Conservation (phyloP, 2,329 filamentous ascomycete species). For the Daldinia sp. region DNA sequence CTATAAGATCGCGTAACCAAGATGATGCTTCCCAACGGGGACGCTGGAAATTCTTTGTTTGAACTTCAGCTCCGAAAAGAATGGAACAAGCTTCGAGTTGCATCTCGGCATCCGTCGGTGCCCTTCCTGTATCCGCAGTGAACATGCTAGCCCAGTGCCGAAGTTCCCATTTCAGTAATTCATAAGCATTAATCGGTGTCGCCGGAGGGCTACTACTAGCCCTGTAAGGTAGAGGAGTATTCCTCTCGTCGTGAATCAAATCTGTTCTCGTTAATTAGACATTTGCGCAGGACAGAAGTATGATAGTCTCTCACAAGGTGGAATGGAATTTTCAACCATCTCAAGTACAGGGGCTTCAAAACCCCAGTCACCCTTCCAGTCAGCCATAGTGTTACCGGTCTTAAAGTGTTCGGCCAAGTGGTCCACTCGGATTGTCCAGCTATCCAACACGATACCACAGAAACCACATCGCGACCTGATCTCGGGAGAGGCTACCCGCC, state of each 20-base stretch:
- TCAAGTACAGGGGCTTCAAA: conserved; percentile 71
- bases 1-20: conserved; percentile 71
- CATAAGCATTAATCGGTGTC: conserved; percentile 69
- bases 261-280: conserved; percentile 61
- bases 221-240: conserved; percentile 66
- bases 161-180: conserved; percentile 70
- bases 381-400: conserved; percentile 73
- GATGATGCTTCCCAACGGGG: conserved; percentile 56
- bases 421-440: conserved; percentile 70
- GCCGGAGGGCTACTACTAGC: conserved; percentile 60
- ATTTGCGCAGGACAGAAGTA: conserved; percentile 50
- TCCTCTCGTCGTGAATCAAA: conserved; percentile 73
- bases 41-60: conserved; percentile 57
- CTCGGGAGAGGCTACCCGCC: conserved; percentile 70
- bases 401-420: conserved; percentile 77
- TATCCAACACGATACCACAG: conserved; percentile 71
- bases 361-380: conserved; percentile 79
- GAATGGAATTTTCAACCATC: conserved; percentile 75
- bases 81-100: conserved; percentile 70
- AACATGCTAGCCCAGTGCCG: conserved; percentile 64
- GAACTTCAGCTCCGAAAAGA: conserved; percentile 66
- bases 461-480: conserved; percentile 75
- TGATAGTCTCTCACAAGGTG: conserved; percentile 67
- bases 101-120: conserved; percentile 65
- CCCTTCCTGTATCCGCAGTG: conserved; percentile 55